A percentile compares a stretch with the other conserved stretches of the same genome.
These are phyloP conservation scores for Tetracentron sinense DNA, from an alignment of 164 flowering plant species.

Conservation along the genomic window DNA sequence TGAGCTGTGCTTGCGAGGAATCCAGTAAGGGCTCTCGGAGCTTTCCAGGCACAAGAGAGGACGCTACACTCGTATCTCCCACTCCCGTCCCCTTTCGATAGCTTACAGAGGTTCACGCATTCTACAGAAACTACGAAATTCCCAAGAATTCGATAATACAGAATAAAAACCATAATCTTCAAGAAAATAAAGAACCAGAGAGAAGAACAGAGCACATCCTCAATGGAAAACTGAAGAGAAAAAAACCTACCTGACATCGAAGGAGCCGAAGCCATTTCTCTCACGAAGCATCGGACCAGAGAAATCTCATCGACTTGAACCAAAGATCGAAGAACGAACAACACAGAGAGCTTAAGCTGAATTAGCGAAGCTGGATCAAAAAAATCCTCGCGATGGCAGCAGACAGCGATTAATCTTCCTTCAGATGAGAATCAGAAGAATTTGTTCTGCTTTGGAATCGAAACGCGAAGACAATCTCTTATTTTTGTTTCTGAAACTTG, in stretches of 20 bases:
- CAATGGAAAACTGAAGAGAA: not conserved
- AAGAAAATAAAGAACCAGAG: not conserved
- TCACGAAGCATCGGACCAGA: conserved; percentile 27
- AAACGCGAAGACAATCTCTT: not conserved
- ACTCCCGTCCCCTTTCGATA: conserved; percentile 55
- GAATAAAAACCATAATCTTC: not conserved
- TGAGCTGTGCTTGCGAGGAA: conserved; percentile 82
- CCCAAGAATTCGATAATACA: conserved; percentile 1
- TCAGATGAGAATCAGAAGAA: not conserved
- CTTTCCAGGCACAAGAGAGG: conserved; percentile 89
- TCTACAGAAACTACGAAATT: conserved; percentile 64
- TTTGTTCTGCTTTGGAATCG: no score
- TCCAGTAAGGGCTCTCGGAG: conserved; percentile 85
- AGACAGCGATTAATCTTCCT: not conserved
- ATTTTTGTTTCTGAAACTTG: not conserved
- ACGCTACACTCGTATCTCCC: conserved; percentile 68
- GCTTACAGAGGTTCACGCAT: conserved; percentile 77
- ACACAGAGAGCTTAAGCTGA: not conserved
- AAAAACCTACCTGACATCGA: conserved; percentile 66
- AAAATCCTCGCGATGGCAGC: not conserved
- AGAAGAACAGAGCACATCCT: not conserved
- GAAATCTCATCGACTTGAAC: conserved; percentile 35
- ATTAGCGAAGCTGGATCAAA: not conserved
- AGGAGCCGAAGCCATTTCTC: conserved; percentile 55
- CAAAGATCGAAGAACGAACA: not conserved